A percentile compares a stretch with the other conserved stretches of the same genome.
Evolutionary conservation across 2,329 filamentous ascomycete genomes (phyloP).

Genomic region (Talaromyces albobiverticillius): DNA sequence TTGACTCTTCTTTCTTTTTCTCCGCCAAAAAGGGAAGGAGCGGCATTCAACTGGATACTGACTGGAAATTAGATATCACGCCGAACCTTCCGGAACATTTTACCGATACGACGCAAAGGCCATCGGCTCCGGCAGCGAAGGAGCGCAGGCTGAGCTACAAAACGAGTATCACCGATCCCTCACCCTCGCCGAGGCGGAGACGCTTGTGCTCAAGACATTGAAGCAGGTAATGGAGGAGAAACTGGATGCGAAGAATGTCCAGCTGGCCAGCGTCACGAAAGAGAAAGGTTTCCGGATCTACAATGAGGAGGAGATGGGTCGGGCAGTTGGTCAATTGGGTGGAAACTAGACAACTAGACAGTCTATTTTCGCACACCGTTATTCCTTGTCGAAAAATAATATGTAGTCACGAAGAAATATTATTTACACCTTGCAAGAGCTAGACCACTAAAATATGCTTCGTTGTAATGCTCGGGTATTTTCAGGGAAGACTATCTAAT

Average conservation of each 20-base stretch:
- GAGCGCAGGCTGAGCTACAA: constrained; percentile 94
- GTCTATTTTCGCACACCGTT: not conserved
- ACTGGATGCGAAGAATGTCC: constrained; percentile 96
- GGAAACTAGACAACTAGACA: constrained; percentile 37
- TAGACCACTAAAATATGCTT: not conserved
- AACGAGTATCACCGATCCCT: constrained; percentile 99
- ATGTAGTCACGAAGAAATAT: constrained; percentile 7
- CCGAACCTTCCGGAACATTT: constrained; percentile 96
- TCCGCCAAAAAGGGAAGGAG: no score
- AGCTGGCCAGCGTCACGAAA: constrained; percentile 95
- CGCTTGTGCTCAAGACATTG: constrained; percentile 90
- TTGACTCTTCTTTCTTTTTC: no score
- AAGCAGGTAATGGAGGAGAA: constrained; percentile 99
- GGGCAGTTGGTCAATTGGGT: constrained; percentile 72
- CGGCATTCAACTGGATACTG: no score
- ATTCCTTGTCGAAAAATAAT: constrained; percentile 7
- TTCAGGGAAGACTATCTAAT: constrained; percentile 58
- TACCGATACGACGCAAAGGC: constrained; percentile 99
- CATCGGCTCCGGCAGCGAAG: constrained; percentile 95
- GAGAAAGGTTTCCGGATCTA: constrained; percentile 99
- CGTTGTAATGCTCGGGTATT: no score
- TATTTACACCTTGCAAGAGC: not conserved
- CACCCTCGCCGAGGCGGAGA: constrained; percentile 88
- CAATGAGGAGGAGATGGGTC: constrained; percentile 93
- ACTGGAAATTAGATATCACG: constrained; percentile 69